Conservation (phyloP, 2,329 filamentous ascomycete genomes). For the Fusarium pseudonygamai region DNA sequence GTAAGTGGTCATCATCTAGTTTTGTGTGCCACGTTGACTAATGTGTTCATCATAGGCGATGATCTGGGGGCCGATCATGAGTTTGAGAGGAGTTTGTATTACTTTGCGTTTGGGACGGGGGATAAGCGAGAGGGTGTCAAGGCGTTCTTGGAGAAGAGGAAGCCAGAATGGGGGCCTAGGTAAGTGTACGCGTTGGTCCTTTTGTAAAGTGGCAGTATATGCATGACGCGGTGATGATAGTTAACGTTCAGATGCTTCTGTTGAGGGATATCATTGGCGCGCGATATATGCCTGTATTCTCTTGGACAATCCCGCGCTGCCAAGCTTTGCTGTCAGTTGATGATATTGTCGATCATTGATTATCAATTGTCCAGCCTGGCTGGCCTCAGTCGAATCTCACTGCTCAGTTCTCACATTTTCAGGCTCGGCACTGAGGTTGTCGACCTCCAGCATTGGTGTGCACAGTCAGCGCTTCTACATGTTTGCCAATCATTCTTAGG, state of each 20-base stretch:
- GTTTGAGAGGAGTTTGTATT: constrained; percentile 50
- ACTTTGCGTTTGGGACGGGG: constrained; percentile 47
- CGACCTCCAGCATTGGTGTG: neutral
- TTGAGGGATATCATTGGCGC: neutral
- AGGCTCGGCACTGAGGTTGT: neutral
- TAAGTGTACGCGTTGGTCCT: neutral
- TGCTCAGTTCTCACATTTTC: neutral
- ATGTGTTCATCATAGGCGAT: constrained; percentile 32
- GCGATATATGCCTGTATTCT: neutral
- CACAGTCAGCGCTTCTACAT: neutral
- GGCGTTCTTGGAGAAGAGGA: constrained; percentile 45
- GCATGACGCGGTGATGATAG: neutral
- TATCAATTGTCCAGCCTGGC: neutral
- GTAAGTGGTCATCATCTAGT: constrained; percentile 27
- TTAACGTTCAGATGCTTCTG: neutral
- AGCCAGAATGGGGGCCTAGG: constrained; percentile 27
- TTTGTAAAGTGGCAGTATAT: neutral
- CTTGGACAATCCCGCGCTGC: neutral
- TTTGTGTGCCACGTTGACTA: neutral
- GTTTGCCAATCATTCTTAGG: too few relatives aligned
- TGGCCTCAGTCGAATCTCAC: neutral
- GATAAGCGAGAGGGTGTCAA: constrained; percentile 46
- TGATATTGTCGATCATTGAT: neutral
- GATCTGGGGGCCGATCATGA: constrained; percentile 42
- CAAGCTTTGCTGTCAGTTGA: neutral